Base-by-base conservation (phyloP, 352 stramenopile species). In the Pythium myriotylum region DNA sequence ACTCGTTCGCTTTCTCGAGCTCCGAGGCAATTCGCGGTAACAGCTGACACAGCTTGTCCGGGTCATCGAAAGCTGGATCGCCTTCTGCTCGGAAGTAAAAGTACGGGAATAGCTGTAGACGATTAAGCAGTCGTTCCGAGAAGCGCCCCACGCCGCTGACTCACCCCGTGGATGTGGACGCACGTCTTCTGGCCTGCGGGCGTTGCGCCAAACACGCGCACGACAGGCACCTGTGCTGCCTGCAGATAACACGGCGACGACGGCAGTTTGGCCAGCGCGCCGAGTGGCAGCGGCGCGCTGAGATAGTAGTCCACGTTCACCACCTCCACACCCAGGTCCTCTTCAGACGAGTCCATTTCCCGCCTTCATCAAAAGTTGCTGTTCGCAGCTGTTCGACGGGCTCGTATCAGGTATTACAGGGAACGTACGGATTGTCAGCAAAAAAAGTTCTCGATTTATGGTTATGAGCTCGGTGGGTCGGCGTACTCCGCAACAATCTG, bases 171-270 rank as follows among this genome's bases (percentile, higher is more conserved):
- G 32, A 97, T 59, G 65, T 97, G 91, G 39, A 97, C 68, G 23
- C 92, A 90, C 32, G 86, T 62, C 73, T 96, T 97, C 68, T 97
- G 90, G 14, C 91, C 91, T 17, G 88, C 90, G 6, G 86, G 88
- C 16, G 90, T 97, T 40, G 87, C 84, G 39, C 91, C 91, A 41
- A 96, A 97, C 33, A 97, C 79, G 33, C 89, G 91, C 43, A 97
- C 71, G 10, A 97, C 86, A 16, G 91, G 91, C 47, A 95, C 87
- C 19, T 84, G 73, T 13, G 65, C 69, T 43, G 87, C 87, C 49
- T 73, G 67, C 23, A 76, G 47, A 65, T 95, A 94, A 42, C 76
- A 92, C 40, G 87, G 81, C 55, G 82, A 89, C 5, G 54, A 33
- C 1, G 79, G 77, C 6, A 94, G 64, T 8, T 70, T 62, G 4